Conservation (phyloP, 179 eudicot species). For the Beta lomatogona region DNA sequence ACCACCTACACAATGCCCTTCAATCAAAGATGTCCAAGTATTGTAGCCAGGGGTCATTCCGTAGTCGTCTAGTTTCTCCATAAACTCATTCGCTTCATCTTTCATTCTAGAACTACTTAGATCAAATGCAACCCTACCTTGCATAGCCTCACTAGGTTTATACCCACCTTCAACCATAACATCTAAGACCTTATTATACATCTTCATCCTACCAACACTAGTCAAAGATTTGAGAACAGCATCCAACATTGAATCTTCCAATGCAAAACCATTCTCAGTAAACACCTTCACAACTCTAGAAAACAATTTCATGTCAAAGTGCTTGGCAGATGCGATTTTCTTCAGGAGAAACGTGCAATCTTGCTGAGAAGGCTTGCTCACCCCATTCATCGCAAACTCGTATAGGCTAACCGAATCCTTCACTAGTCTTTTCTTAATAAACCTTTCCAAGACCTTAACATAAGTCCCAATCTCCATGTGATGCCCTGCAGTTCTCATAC, state of each 20-base stretch:
- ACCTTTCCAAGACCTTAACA: conserved; percentile 40
- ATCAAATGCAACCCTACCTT: conserved; percentile 55
- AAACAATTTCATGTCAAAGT: conserved; percentile 69
- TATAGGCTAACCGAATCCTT: conserved; percentile 70
- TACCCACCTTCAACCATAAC: conserved; percentile 62
- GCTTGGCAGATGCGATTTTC: conserved; percentile 57
- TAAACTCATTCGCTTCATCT: conserved; percentile 54
- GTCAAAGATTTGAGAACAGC: conserved; percentile 69
- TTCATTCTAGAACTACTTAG: conserved; percentile 50
- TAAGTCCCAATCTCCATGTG: conserved; percentile 53
- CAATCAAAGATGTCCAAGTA: conserved; percentile 60
- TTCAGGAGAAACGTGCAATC: conserved; percentile 63
- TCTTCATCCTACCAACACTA: conserved; percentile 66
- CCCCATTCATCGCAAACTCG: conserved; percentile 57
- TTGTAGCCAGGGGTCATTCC: conserved; percentile 33
- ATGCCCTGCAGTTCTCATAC: conserved; percentile 60
- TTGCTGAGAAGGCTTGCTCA: conserved; percentile 51
- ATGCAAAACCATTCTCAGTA: conserved; percentile 48
- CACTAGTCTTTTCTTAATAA: conserved; percentile 51
- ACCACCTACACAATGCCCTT: conserved; percentile 65
- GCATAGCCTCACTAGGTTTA: conserved; percentile 44
- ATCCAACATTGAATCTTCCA: conserved; percentile 47
- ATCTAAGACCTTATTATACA: conserved; percentile 63
- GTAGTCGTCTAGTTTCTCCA: conserved; percentile 41
- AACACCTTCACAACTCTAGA: conserved; percentile 46